Percentiles rank a stretch among this genome's conserved stretches.
Conservation (phyloP, 2,329 filamentous ascomycete genomes). For the Taxawa tesnikishii region DNA sequence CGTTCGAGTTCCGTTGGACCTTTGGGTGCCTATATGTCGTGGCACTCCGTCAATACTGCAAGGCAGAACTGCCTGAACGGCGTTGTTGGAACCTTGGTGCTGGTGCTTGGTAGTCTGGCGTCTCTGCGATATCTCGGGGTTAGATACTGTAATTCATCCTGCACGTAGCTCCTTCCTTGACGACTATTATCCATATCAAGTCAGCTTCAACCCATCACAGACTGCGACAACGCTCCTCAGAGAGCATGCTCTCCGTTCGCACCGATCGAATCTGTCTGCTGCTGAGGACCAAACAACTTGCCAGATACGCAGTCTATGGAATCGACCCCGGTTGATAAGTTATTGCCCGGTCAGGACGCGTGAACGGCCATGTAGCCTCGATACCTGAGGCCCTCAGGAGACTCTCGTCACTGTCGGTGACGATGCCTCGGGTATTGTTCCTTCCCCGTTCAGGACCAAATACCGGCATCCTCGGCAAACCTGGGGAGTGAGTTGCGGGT, state of each 20-base stretch:
- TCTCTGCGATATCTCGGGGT: not conserved
- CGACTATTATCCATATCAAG: too few relatives aligned
- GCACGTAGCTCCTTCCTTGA: too few relatives aligned
- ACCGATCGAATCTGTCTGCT: too few relatives aligned
- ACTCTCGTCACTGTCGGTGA: not conserved
- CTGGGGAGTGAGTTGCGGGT: not conserved
- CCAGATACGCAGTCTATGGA: too few relatives aligned
- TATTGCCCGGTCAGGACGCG: too few relatives aligned
- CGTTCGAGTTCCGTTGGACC: too few relatives aligned
- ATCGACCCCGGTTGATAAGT: not conserved
- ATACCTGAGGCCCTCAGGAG: not conserved
- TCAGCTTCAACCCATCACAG: too few relatives aligned
- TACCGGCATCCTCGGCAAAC: not conserved
- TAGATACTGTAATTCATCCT: not conserved
- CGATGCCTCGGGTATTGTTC: not conserved
- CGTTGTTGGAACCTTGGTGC: conserved; percentile 6
- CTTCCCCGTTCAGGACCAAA: not conserved
- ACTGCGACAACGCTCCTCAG: too few relatives aligned
- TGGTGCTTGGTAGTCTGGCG: not conserved
- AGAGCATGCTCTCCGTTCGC: too few relatives aligned
- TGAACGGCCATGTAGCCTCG: not conserved
- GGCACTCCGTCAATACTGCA: conserved; percentile 8
- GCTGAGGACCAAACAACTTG: too few relatives aligned
- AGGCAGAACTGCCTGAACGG: conserved; percentile 8
- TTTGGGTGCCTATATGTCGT: conserved; percentile 9